A percentile compares a stretch with the other conserved stretches of the same genome.
phyloP scores from a whole-genome alignment of 2,329 filamentous ascomycete genomes.

The Colletotrichum scovillei region DNA sequence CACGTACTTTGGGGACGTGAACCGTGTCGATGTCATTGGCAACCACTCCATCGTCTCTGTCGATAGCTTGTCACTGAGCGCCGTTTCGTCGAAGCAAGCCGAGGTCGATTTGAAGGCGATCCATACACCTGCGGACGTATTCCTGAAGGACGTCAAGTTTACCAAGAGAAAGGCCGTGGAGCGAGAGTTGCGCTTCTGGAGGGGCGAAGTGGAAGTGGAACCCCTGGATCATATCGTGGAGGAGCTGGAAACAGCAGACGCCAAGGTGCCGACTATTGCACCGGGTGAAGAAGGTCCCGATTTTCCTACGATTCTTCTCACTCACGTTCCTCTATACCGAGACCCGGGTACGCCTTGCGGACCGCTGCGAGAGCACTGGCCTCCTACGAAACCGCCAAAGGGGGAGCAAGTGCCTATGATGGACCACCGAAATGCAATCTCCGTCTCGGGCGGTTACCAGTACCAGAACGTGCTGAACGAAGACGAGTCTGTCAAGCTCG shows the following conservation, averaged over 20 bases:
- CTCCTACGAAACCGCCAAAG: conserved; percentile 72
- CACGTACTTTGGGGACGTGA: conserved; percentile 90
- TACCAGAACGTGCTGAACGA: conserved; percentile 94
- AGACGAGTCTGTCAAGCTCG: conserved; percentile 78
- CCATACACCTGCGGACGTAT: conserved; percentile 81
- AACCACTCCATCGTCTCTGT: conserved; percentile 97
- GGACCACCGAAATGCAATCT: conserved; percentile 83
- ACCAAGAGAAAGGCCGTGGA: conserved; percentile 76
- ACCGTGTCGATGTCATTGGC: conserved; percentile 88
- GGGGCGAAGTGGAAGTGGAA: conserved; percentile 67
- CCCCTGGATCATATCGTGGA: conserved; percentile 70
- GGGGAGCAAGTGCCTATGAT: conserved; percentile 64
- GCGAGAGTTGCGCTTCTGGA: conserved; percentile 74
- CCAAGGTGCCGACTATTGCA: conserved; percentile 52
- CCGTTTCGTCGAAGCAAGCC: conserved; percentile 66
- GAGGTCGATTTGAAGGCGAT: conserved; percentile 69
- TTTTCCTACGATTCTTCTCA: conserved; percentile 88
- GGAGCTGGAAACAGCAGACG: conserved; percentile 56
- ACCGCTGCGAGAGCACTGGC: conserved; percentile 84
- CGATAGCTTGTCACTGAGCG: conserved; percentile 89
- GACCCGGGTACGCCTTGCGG: conserved; percentile 87
- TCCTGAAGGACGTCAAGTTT: conserved; percentile 74
- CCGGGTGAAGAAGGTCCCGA: conserved; percentile 62
- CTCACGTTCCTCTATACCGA: conserved; percentile 91
- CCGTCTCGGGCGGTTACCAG: conserved; percentile 84